phyloP scores from a whole-genome alignment of 1,284 basidiomycete species.

The Apiotrichum veenhuisii region DNA sequence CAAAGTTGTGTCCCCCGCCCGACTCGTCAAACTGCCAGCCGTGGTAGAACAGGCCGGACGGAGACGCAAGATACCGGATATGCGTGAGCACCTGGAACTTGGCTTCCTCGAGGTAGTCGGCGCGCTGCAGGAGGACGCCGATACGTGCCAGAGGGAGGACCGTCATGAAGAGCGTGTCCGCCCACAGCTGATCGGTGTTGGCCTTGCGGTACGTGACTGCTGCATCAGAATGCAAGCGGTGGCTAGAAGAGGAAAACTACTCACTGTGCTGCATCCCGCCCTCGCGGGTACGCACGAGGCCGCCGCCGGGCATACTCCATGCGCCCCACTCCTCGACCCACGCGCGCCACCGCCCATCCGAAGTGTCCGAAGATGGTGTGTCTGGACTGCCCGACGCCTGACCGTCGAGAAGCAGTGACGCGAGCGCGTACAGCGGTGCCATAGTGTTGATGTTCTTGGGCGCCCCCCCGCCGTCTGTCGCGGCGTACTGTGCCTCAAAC shows the following conservation, averaged over 20 bases:
- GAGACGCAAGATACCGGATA: constrained; percentile 39
- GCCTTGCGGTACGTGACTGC: constrained; percentile 3
- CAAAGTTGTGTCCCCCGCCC: constrained; percentile 47
- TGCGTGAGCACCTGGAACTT: constrained; percentile 60
- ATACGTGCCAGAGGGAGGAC: constrained; percentile 62
- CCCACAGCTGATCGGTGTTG: constrained; percentile 54
- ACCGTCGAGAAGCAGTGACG: constrained; percentile 46
- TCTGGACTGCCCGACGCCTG: too few species aligned
- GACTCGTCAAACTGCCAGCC: constrained; percentile 48
- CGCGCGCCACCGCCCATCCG: constrained; percentile 7
- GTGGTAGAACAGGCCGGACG: constrained; percentile 44
- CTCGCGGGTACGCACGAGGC: constrained; percentile 55
- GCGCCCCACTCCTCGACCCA: constrained; percentile 58
- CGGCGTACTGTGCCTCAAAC: constrained; percentile 55
- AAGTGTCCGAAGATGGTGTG: too few species aligned
- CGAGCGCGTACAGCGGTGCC: constrained; percentile 58
- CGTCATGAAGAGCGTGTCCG: constrained; percentile 59
- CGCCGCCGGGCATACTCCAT: constrained; percentile 55
- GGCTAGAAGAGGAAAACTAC: constrained; percentile 43
- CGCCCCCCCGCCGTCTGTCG: constrained; percentile 49
- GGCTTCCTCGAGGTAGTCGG: constrained; percentile 60
- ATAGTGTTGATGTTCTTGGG: constrained; percentile 64
- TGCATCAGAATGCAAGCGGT: constrained; percentile 40
- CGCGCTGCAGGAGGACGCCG: constrained; percentile 57
- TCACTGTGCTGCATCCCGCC: constrained; percentile 57